Evolutionary conservation across 2,329 filamentous ascomycete species (phyloP).

Genomic region (Triangularia setosa): DNA sequence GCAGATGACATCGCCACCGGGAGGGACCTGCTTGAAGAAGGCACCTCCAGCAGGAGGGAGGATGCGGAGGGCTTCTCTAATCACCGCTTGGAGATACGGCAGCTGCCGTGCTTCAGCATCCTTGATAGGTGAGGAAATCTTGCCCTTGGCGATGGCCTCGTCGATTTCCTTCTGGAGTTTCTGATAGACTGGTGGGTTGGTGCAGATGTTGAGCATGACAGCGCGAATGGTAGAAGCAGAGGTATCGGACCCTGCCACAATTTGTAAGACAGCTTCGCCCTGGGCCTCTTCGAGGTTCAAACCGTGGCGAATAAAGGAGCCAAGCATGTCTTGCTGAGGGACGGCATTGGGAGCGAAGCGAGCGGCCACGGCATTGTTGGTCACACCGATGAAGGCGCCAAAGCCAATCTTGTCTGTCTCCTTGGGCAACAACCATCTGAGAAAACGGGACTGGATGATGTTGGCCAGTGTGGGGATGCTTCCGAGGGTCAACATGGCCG

Average conservation of each 20-base stretch:
- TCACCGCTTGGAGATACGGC: constrained; percentile 36
- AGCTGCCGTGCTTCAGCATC: constrained; percentile 29
- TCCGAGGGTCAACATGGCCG: constrained; percentile 41
- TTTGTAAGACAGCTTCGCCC: constrained; percentile 17
- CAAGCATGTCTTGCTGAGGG: constrained; percentile 37
- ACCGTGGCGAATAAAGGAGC: constrained; percentile 38
- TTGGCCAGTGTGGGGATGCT: constrained; percentile 40
- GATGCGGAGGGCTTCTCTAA: constrained; percentile 38
- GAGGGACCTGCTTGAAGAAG: constrained; percentile 28
- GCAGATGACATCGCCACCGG: constrained; percentile 30
- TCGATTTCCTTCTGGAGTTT: constrained; percentile 23
- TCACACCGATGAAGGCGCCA: constrained; percentile 35
- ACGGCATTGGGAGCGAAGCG: constrained; percentile 23
- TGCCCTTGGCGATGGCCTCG: constrained; percentile 39
- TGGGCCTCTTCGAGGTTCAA: constrained; percentile 21
- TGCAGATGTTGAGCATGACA: constrained; percentile 45
- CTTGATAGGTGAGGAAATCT: constrained; percentile 32
- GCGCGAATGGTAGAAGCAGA: constrained; percentile 46
- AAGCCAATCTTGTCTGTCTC: constrained; percentile 38
- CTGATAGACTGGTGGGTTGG: constrained; percentile 35
- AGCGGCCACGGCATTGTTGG: constrained; percentile 24
- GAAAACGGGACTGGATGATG: constrained; percentile 39
- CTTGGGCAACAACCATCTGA: constrained; percentile 40
- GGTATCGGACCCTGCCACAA: constrained; percentile 50
- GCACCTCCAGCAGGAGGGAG: constrained; percentile 30